Evolutionary conservation across 108 stramenopile genomes (phyloP), one percentile per base, ranked within the genome.

Genomic region (Conticribra weissflogii): DNA sequence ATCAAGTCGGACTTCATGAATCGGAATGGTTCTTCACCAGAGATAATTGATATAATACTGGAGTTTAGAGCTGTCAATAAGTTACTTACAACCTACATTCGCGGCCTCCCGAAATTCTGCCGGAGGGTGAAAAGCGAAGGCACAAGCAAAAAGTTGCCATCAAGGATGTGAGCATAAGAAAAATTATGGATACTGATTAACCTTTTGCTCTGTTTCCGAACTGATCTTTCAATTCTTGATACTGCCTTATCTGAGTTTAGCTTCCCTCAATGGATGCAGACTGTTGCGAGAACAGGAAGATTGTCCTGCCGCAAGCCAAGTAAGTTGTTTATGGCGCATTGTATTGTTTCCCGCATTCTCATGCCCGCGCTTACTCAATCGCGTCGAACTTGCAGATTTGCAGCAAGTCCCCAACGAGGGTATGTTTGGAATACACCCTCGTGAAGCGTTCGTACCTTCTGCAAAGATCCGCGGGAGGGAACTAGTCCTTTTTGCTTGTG

Each of bases 221-320:
- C 36, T 41, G 8, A 9, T 41, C 36, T 9, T 41, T 12, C 5
- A 41, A n/a, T n/a, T n/a, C n/a, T n/a, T n/a, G n/a, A n/a, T 41
- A 12, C 12, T 41, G 5, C 12, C 36, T 31, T 66, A 76, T 62
- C n/a, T n/a, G n/a, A n/a, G 36, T 41, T 41, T 41, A 41, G 36
- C 12, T 41, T 41, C 36, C 84, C 87, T 1, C 67, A 69, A 49
- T 88, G 87, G 87, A 78, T 79, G 71, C 84, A 85, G 55, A 75
- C 72, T 18, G 60, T 55, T n/a, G 8, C 14, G 15, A 54, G 45
- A 5, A 19, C 9, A 48, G 45, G 52, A 27, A 15, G 7, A 54
- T 30, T 56, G 33, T 48, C 14, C 27, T 25, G 30, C 56, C 31
- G 1, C 15, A 31, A 5, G 21, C 22, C 47, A 21, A 48, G n/a